These are phyloP conservation scores for Ogataea saltuana DNA, from an alignment of 805 yeast species.

Conservation along the genomic window DNA sequence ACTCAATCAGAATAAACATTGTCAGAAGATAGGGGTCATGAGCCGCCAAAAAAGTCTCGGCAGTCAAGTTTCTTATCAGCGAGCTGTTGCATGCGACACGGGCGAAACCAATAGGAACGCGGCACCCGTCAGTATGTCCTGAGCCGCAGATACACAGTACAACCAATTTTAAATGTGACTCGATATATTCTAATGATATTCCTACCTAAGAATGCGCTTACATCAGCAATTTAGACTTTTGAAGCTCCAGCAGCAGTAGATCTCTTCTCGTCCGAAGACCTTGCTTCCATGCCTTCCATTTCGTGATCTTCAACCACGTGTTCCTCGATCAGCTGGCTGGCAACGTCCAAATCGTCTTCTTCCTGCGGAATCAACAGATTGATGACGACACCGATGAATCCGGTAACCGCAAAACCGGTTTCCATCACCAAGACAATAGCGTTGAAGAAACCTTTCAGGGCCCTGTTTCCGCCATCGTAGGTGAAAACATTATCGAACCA, in stretches of 20 bases:
- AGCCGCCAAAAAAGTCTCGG: too few species aligned
- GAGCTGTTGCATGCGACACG: too few species aligned
- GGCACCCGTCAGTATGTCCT: too few species aligned
- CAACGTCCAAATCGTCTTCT: conserved; percentile 47
- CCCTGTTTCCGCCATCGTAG: conserved; percentile 45
- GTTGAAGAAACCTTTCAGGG: conserved; percentile 49
- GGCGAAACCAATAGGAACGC: too few species aligned
- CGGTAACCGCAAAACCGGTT: conserved; percentile 58
- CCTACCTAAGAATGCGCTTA: too few species aligned
- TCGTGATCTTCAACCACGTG: conserved; percentile 23
- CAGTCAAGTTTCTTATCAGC: too few species aligned
- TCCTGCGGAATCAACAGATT: conserved; percentile 52
- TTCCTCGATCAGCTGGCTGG: conserved; percentile 40
- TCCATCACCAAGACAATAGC: conserved; percentile 58
- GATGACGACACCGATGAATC: conserved; percentile 51
- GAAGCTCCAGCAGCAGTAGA: conserved; percentile 3
- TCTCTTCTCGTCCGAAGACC: conserved; percentile 27
- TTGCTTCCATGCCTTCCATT: conserved; percentile 14
- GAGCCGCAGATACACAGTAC: too few species aligned
- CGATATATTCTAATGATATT: too few species aligned
- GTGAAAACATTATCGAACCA: conserved; percentile 55
- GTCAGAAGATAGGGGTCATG: too few species aligned
- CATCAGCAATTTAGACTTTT: conserved; percentile 3
- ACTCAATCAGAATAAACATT: too few species aligned
- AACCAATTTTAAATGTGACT: too few species aligned